Percentiles rank a stretch among this genome's conserved stretches.
These are phyloP conservation scores for Xylaria sp. DNA, from an alignment of 2,329 filamentous ascomycete genomes.

Conservation along the genomic window DNA sequence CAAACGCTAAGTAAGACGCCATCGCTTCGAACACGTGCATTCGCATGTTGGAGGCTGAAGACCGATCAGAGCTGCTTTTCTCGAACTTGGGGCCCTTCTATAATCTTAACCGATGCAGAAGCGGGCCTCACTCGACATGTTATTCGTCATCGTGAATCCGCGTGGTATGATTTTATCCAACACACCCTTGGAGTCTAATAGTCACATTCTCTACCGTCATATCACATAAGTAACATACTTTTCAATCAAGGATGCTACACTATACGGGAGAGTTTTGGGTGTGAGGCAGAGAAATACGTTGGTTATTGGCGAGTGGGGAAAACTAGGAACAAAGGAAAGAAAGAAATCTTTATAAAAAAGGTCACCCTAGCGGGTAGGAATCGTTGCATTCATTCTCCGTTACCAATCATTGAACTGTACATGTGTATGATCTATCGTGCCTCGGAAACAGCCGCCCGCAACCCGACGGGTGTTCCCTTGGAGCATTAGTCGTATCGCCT, in stretches of 20 bases:
- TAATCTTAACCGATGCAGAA: conserved; percentile 1
- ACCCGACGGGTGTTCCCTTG: conserved; percentile 34
- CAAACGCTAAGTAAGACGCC: not conserved
- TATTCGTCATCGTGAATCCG: conserved; percentile 6
- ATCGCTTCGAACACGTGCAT: conserved; percentile 7
- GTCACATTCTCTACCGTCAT: not conserved
- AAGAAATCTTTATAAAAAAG: not conserved
- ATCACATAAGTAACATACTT: not conserved
- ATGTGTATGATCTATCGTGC: not conserved
- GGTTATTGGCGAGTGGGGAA: not conserved
- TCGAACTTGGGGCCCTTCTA: conserved; percentile 1
- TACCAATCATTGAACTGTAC: not conserved
- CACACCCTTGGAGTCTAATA: not conserved
- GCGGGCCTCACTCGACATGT: conserved; percentile 1
- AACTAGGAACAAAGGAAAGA: too few relatives aligned
- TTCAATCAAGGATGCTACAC: conserved; percentile 3
- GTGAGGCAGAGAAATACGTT: not conserved
- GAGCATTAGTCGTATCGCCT: conserved; percentile 17
- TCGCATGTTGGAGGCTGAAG: conserved; percentile 3
- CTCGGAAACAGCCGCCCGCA: conserved; percentile 31
- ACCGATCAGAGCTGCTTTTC: conserved; percentile 3
- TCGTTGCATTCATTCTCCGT: not conserved
- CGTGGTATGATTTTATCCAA: not conserved
- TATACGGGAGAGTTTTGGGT: not conserved
- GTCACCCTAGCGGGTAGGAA: not conserved